phyloP scores from a whole-genome alignment of 768 basidiomycete species.

The Lanmaoa rubissima region DNA sequence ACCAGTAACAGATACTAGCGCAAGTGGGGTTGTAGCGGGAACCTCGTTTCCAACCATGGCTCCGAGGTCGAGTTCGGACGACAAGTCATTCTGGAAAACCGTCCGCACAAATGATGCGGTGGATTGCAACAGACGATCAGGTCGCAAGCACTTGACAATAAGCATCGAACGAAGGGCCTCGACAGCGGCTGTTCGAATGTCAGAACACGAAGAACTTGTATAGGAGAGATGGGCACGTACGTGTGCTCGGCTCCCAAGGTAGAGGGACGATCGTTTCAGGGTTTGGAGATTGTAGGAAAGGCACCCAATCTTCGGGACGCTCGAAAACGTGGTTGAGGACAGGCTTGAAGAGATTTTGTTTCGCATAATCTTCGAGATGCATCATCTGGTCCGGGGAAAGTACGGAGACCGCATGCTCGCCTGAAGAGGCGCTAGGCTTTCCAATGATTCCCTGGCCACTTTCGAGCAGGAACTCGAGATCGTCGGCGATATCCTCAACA shows the following conservation, averaged over 20 bases:
- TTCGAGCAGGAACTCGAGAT: conserved; percentile 90
- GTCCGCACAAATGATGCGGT: conserved; percentile 69
- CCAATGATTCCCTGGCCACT: conserved; percentile 64
- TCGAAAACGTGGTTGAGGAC: conserved; percentile 62
- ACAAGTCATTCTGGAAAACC: conserved; percentile 81
- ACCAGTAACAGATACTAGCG: conserved; percentile 90
- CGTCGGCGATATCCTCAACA: conserved; percentile 75
- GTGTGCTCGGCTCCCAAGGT: conserved; percentile 74
- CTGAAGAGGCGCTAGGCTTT: conserved; percentile 33
- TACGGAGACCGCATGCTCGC: conserved; percentile 40
- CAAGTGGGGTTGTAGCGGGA: conserved; percentile 76
- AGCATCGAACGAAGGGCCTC: conserved; percentile 75
- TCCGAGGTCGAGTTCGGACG: conserved; percentile 73
- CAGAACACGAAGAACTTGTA: conserved; percentile 4
- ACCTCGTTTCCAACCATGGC: conserved; percentile 80
- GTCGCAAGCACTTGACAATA: conserved; percentile 87
- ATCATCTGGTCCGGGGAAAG: conserved; percentile 66
- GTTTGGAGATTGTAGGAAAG: conserved; percentile 62
- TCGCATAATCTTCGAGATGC: conserved; percentile 69
- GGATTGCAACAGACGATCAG: conserved; percentile 87
- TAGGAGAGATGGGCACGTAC: conserved; percentile 46
- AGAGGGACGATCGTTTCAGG: conserved; percentile 74
- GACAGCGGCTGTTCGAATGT: conserved; percentile 52
- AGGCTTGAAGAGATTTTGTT: conserved; percentile 73
- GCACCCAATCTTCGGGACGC: conserved; percentile 64